These are phyloP conservation scores for Saturnispora saitoi DNA, from an alignment of 805 yeast species.

Conservation along the genomic window DNA sequence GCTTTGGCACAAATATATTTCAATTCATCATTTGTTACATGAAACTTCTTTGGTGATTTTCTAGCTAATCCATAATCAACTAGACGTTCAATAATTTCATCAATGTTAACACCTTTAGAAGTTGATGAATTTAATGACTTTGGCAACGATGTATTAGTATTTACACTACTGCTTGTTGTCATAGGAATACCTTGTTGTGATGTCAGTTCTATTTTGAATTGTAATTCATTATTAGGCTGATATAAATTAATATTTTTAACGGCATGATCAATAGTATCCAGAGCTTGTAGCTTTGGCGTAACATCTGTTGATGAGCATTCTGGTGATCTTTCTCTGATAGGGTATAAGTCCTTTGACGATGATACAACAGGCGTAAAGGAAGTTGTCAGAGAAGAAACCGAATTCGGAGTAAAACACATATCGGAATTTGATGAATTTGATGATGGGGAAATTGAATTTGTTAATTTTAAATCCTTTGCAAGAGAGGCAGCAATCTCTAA, in stretches of 20 bases:
- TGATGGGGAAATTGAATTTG: slow-evolving; percentile 11
- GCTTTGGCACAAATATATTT: slow-evolving; percentile 50
- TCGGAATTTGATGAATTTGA: slow-evolving; percentile 31
- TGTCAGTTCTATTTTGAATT: slow-evolving; percentile 4
- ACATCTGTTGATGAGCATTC: slow-evolving; percentile 22
- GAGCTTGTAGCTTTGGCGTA: slow-evolving; percentile 6
- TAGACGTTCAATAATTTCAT: slow-evolving; percentile 53
- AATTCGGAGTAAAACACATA: slow-evolving; percentile 26
- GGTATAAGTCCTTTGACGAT: slow-evolving; percentile 18
- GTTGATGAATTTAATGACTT: not conserved
- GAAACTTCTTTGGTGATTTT: slow-evolving; percentile 38
- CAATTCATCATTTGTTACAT: slow-evolving; percentile 44
- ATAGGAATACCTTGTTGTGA: not conserved
- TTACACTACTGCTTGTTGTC: not conserved
- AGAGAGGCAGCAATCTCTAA: slow-evolving; percentile 39
- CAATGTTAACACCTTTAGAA: slow-evolving; percentile 38
- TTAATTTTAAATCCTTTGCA: slow-evolving; percentile 31
- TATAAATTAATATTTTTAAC: not conserved
- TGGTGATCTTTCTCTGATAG: slow-evolving; percentile 28
- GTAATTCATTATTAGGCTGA: slow-evolving; percentile 2
- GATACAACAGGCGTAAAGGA: slow-evolving; percentile 21
- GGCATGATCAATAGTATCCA: not conserved
- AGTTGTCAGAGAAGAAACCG: slow-evolving; percentile 25
- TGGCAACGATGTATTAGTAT: not conserved
- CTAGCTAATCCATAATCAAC: slow-evolving; percentile 42